Evolutionary conservation across 495 filamentous ascomycete species (phyloP).

Genomic region (Aspergillus haitiensis): DNA sequence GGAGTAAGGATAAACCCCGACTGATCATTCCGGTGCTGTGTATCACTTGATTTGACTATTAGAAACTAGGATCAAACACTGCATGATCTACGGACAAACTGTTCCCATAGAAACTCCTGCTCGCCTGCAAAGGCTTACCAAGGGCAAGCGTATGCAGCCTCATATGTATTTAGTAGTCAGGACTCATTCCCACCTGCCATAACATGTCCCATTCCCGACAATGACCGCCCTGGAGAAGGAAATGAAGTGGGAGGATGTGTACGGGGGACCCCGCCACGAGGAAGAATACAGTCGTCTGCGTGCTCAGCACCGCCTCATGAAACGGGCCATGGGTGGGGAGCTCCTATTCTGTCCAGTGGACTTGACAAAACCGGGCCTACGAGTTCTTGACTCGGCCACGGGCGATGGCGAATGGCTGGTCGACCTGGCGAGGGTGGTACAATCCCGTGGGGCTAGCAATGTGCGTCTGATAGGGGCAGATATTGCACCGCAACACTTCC

Average conservation of each 20-base stretch:
- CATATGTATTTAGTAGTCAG: too few species aligned
- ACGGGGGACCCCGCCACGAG: not conserved
- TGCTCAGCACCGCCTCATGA: not conserved
- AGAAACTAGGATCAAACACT: too few species aligned
- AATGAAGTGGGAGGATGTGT: not conserved
- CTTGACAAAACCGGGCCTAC: not conserved
- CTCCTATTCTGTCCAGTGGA: not conserved
- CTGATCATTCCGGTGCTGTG: too few species aligned
- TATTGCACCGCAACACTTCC: not conserved
- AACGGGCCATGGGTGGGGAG: not conserved
- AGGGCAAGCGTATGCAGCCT: too few species aligned
- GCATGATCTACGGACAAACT: too few species aligned
- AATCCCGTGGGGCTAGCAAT: not conserved
- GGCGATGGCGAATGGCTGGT: not conserved
- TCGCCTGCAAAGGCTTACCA: too few species aligned
- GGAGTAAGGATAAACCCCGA: too few species aligned
- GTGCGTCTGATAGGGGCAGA: not conserved
- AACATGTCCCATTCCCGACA: too few species aligned
- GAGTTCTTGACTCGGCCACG: not conserved
- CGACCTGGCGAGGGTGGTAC: not conserved
- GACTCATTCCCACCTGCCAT: too few species aligned
- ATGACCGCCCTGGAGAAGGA: too few species aligned
- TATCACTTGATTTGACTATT: too few species aligned
- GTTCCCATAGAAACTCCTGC: too few species aligned
- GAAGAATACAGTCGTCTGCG: not conserved